Evolutionary conservation across 768 basidiomycete species (phyloP), one percentile per base, ranked within the genome.

Genomic region (Collybiopsis confluens): DNA sequence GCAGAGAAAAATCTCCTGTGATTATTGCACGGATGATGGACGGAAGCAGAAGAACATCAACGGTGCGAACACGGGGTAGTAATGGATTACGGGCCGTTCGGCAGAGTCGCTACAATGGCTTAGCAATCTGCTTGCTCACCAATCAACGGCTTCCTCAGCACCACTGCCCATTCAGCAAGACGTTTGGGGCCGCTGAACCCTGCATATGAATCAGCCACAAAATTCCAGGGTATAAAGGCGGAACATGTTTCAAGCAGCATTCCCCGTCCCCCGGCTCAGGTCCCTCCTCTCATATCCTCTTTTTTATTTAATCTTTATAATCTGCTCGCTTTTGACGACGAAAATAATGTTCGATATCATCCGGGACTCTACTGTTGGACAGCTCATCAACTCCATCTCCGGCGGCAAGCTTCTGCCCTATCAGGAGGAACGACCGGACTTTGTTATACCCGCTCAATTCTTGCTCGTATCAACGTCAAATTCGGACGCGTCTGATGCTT

Each of bases 331-430:
- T 15, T 28, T 23, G 13, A 27, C 26, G 8, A n/a, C 11, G 24
- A 23, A 15, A 35, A 23, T 35, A 33, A 48, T 48, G 47, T 30
- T 48, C 21, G 47, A 61, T 7, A 54, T 64, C 1, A 56, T 70
- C 28, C 64, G 60, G 45, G 67, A 69, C 54, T 63, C 68, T 1
- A 56, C 64, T 23, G 54, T 65, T 49, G 68, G 67, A n/a, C 63
- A 69, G 52, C 45, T 62, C 35, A 54, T 70, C 51, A 65, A 68
- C 47, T 60, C 59, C 13, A 27, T 58, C 5, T 68, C 68, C 20
- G 58, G 55, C 1, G 60, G 60, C 55, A 33, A 56, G 49, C 21
- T 55, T 50, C 15, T 66, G 54, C 57, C 64, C 4, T 58, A 61
- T 33, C 52, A 54, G 9, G 62, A 63, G 26, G 58, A 63, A 40